Percentiles rank a stretch among this genome's conserved stretches.
Conservation (phyloP, 2,329 filamentous ascomycete species). For the Amesomyces nigricolor region DNA sequence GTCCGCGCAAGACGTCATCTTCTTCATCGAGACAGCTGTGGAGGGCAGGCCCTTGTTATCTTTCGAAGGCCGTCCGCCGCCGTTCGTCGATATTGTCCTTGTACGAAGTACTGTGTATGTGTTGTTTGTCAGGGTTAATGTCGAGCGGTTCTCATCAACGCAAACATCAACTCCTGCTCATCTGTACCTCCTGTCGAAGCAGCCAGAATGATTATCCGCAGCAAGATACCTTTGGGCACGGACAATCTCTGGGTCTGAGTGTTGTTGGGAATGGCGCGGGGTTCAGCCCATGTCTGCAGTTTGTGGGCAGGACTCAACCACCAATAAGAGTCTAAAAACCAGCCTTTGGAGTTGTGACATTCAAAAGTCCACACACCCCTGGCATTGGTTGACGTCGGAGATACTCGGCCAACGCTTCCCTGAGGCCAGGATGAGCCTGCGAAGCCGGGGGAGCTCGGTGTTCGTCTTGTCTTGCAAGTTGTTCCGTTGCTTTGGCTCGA, state of each 20-base stretch:
- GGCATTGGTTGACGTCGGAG: background rate
- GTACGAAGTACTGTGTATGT: too few relatives aligned
- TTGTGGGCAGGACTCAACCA: background rate
- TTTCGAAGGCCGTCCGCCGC: background rate
- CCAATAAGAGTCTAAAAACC: background rate
- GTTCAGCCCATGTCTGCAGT: background rate
- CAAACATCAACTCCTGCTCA: background rate
- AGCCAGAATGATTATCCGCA: too few relatives aligned
- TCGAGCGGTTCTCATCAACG: too few relatives aligned
- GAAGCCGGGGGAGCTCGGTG: background rate
- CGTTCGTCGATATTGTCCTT: too few relatives aligned
- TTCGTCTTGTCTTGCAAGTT: too few relatives aligned
- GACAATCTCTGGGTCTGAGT: background rate
- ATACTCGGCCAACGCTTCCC: background rate
- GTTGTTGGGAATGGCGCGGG: background rate
- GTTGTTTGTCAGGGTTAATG: too few relatives aligned
- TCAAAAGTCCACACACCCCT: background rate
- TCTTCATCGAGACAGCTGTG: too few relatives aligned
- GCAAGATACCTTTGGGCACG: background rate
- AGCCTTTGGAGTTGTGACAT: too few relatives aligned
- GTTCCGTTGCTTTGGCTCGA: too few relatives aligned
- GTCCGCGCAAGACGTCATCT: too few relatives aligned
- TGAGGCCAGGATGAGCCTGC: background rate
- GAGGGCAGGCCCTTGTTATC: too few relatives aligned
- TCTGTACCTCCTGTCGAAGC: background rate